phyloP scores from a whole-genome alignment of 352 stramenopile genomes.

The Pythium aquatile region DNA sequence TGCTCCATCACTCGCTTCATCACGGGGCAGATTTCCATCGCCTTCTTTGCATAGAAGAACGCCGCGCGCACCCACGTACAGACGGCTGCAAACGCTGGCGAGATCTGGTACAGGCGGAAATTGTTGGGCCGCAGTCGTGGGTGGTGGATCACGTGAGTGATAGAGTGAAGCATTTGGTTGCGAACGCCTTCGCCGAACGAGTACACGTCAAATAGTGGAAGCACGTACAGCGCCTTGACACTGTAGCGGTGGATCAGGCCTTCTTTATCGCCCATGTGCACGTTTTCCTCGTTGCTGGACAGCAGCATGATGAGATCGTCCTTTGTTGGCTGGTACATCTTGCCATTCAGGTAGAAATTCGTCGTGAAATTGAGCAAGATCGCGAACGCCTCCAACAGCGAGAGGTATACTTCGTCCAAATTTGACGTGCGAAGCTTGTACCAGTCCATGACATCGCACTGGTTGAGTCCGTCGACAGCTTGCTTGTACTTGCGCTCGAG shows the following conservation, averaged over 20 bases:
- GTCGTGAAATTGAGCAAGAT: constrained; percentile 71
- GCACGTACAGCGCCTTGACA: constrained; percentile 75
- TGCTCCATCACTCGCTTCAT: constrained; percentile 56
- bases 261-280: constrained; percentile 74
- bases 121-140: constrained; percentile 66
- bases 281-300: constrained; percentile 79
- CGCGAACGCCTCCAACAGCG: constrained; percentile 65
- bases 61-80: constrained; percentile 73
- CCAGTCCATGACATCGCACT: constrained; percentile 65
- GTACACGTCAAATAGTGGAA: constrained; percentile 81
- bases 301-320: constrained; percentile 69
- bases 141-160: constrained; percentile 76
- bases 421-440: constrained; percentile 63
- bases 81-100: constrained; percentile 55
- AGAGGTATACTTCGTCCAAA: constrained; percentile 57
- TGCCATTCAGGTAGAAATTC: constrained; percentile 54
- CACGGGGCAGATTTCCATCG: constrained; percentile 63
- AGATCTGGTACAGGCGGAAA: constrained; percentile 55
- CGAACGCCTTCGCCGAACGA: constrained; percentile 73
- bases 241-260: constrained; percentile 75
- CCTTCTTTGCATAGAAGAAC: constrained; percentile 66
- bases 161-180: constrained; percentile 47
- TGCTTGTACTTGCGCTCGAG: constrained; percentile 66
- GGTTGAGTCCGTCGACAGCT: constrained; percentile 50
- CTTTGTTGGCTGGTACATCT: constrained; percentile 41